Evolutionary conservation across 768 basidiomycete species (phyloP).

Genomic region (Psilocybe azurescens): DNA sequence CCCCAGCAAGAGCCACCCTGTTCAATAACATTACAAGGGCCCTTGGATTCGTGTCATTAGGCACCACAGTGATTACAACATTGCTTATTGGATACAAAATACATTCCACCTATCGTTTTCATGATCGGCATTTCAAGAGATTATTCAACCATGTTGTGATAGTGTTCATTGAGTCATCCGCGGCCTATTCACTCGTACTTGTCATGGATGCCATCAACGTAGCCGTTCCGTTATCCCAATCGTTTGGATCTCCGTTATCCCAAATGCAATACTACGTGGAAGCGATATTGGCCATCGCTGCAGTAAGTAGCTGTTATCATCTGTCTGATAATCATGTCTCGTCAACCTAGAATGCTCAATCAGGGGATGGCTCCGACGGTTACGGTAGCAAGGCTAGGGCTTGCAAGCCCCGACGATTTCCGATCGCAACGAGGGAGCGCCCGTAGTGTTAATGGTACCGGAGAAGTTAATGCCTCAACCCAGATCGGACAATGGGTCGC

Average conservation of each 20-base stretch:
- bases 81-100: no score
- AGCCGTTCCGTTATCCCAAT: not conserved
- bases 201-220: constrained; percentile 1
- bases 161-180: no score
- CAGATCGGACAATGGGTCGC: no score
- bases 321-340: not conserved
- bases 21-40: not conserved
- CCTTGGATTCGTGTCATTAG: constrained; percentile 1
- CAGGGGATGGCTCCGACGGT: constrained; percentile 1
- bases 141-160: no score
- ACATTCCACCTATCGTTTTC: no score
- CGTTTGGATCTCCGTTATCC: not conserved
- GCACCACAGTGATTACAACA: constrained; percentile 3
- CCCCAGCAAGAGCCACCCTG: no score
- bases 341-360: no score
- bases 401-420: constrained; percentile 7
- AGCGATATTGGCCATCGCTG: not conserved
- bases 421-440: no score
- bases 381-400: not conserved
- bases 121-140: no score
- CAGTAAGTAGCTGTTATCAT: not conserved
- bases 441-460: no score
- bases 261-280: not conserved
- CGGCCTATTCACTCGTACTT: not conserved
- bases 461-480: no score